phyloP scores from a whole-genome alignment of 2,329 filamentous ascomycete species.

The Domatiomyces catenatus region DNA sequence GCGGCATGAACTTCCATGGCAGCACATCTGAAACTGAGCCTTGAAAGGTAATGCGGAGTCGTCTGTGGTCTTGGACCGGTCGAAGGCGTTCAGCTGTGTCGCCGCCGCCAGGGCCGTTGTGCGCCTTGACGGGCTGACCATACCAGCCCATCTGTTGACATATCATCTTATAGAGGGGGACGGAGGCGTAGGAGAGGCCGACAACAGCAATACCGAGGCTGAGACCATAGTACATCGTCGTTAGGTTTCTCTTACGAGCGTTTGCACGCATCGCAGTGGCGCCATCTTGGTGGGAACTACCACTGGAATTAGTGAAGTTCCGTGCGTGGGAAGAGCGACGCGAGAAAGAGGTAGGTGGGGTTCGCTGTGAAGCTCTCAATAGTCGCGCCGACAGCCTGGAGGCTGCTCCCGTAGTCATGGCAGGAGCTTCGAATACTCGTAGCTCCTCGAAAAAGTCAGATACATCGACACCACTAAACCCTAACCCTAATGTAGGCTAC shows the following conservation, averaged over 20 bases:
- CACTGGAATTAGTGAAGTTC: not conserved
- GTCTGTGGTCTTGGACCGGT: slow-evolving; percentile 64
- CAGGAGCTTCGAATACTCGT: not conserved
- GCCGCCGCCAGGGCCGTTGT: slow-evolving; percentile 44
- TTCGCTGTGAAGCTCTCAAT: not conserved
- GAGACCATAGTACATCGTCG: slow-evolving; percentile 37
- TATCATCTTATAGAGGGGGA: slow-evolving; percentile 53
- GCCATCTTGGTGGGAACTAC: slow-evolving; percentile 1
- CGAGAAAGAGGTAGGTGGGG: not conserved
- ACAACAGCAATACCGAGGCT: slow-evolving; percentile 48
- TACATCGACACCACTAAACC: not conserved
- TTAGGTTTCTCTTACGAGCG: slow-evolving; percentile 13
- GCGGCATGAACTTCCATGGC: slow-evolving; percentile 92
- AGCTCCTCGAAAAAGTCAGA: not conserved
- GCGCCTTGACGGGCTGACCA: slow-evolving; percentile 75
- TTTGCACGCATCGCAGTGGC: slow-evolving; percentile 7
- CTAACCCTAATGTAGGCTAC: not conserved
- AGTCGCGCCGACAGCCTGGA: not conserved
- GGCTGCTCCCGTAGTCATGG: not conserved
- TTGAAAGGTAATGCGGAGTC: slow-evolving; percentile 90
- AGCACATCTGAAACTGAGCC: slow-evolving; percentile 88
- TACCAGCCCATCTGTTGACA: slow-evolving; percentile 56
- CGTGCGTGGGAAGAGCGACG: not conserved
- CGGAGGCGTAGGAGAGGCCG: slow-evolving; percentile 49
- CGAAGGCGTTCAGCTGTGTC: slow-evolving; percentile 63